phyloP scores from a whole-genome alignment of 2,329 filamentous ascomycete species.

The Neoarthrinium moseri region DNA sequence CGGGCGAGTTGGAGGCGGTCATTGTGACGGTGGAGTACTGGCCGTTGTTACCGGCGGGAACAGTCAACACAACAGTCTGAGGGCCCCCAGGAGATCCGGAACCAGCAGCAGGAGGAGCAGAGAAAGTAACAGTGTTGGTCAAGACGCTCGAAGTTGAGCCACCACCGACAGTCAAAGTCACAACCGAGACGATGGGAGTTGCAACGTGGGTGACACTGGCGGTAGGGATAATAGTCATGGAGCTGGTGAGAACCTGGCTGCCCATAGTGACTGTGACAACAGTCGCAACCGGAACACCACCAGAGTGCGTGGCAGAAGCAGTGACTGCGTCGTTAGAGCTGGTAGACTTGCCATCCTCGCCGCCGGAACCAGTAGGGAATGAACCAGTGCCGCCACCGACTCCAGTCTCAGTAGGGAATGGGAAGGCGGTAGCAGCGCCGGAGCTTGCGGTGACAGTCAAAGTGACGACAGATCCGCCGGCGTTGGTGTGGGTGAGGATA shows the following conservation, averaged over 20 bases:
- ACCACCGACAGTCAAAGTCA: background rate
- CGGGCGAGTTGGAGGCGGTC: slow-evolving; percentile 14
- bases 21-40: slow-evolving; percentile 15
- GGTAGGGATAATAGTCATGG: slow-evolving; percentile 7
- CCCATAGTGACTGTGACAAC: slow-evolving; percentile 16
- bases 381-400: background rate
- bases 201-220: background rate
- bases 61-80: slow-evolving; percentile 9
- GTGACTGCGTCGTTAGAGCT: slow-evolving; percentile 8
- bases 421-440: slow-evolving; percentile 5
- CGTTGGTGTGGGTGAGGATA: slow-evolving; percentile 5
- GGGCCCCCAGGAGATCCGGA: slow-evolving; percentile 3
- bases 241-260: background rate
- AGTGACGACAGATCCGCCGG: slow-evolving; percentile 5
- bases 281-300: slow-evolving; percentile 8
- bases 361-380: background rate
- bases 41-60: slow-evolving; percentile 7
- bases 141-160: slow-evolving; percentile 11
- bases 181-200: background rate
- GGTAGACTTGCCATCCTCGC: slow-evolving; percentile 1
- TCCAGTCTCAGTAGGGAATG: slow-evolving; percentile 10
- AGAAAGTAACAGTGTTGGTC: slow-evolving; percentile 13
- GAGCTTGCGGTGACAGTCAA: slow-evolving; percentile 4
- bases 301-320: slow-evolving; percentile 3
- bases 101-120: slow-evolving; percentile 3